Base-by-base conservation (phyloP, 164 flowering plant genomes). In the Magnolia changhungtana region DNA sequence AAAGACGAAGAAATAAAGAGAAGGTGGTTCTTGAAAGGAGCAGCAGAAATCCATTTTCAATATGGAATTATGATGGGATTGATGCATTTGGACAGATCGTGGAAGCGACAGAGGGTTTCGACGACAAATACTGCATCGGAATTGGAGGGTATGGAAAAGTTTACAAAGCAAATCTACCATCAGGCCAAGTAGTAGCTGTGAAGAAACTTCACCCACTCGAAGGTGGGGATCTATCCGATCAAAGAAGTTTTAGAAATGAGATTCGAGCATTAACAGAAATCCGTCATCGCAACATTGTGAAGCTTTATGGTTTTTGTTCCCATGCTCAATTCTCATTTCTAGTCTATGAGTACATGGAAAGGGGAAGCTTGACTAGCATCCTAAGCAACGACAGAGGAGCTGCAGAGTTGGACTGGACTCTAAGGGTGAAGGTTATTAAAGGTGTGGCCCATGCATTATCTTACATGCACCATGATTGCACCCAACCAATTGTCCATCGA, bases 101-200 rank as follows among this genome's bases (percentile, higher is more conserved):
- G 0, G 84, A 79, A 77, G 90, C 88, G 74, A 89, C 90, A 0
- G 84, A 89, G 14, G 76, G 87, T 78, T 91, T 89, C 72, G 58
- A 71, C 37, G 87, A 84, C 13, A 81, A 63, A 66, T 86, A 82
- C 81, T 84, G 86, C 76, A 85, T 90, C 37, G 93, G 95, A 7
- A 85, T 61, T 79, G 93, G 93, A 66, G 91, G 91, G 16, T 89
- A 79, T 77, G 93, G 95, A 51, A 84, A 75, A 7, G 91, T 87
- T 29, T 89, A 88, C 77, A 85, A 75, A 78, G 90, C 88, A 0
- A 79, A 10, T 13, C 11, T 91, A 71, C 67, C 78, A 20, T 75
- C 75, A 0, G 90, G 89, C 16, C 89, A 85, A 29, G 67, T 77
- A 1, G 82, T 89, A 8, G 92, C 95, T 20, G 90, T 88, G 31